Conservation (phyloP, 495 filamentous ascomycete species). For the Tuber melanosporum region DNA sequence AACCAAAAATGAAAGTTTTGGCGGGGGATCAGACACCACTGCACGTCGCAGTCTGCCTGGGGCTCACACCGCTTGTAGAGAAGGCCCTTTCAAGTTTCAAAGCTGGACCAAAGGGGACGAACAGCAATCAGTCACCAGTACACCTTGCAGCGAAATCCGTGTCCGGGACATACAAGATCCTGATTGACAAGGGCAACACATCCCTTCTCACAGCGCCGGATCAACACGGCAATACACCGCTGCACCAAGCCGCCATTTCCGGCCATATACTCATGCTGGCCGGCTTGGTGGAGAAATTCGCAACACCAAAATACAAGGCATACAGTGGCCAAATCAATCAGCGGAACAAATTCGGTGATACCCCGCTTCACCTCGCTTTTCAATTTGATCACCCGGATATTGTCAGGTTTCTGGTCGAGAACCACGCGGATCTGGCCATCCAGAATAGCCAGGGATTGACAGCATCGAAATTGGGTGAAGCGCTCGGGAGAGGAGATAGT, state of each 20-base stretch:
- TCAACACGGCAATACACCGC: not conserved
- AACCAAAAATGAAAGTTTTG: not conserved
- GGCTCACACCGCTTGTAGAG: not conserved
- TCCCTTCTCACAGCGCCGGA: not conserved
- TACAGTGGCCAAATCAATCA: not conserved
- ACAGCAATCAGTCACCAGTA: not conserved
- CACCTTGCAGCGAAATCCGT: not conserved
- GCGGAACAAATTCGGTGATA: not conserved
- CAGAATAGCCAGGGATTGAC: constrained; percentile 10
- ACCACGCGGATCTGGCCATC: not conserved
- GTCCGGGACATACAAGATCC: not conserved
- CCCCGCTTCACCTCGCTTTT: not conserved
- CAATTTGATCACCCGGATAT: not conserved
- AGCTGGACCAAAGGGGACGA: not conserved
- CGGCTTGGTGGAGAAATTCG: not conserved
- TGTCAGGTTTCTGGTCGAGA: not conserved
- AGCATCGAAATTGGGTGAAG: constrained; percentile 57
- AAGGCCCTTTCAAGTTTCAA: not conserved
- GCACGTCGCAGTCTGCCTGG: not conserved
- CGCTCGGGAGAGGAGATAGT: constrained; percentile 61
- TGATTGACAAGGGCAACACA: not conserved
- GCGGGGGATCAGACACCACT: not conserved
- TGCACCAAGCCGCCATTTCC: not conserved
- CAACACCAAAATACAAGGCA: not conserved
- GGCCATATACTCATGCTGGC: not conserved